phyloP scores from a whole-genome alignment of 129 eudicot genomes.

The Apium graveolens region DNA sequence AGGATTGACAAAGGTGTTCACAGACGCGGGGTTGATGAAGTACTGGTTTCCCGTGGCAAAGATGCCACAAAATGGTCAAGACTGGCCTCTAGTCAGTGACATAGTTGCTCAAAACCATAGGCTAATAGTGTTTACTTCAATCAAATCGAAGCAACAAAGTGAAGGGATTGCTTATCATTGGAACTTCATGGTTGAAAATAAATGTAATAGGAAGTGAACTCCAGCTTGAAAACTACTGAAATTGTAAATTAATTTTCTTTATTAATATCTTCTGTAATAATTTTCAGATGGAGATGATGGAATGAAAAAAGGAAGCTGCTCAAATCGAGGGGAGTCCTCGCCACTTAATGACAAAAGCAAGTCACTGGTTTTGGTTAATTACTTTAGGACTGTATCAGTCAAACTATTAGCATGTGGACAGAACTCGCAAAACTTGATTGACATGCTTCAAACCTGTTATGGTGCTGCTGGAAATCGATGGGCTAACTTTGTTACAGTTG shows the following conservation, averaged over 20 bases:
- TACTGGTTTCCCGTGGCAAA: constrained; percentile 69
- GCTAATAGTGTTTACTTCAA: constrained; percentile 73
- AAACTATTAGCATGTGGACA: constrained; percentile 55
- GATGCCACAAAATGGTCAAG: constrained; percentile 75
- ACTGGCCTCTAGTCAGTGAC: constrained; percentile 83
- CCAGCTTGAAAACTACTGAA: background rate
- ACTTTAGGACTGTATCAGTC: constrained; percentile 49
- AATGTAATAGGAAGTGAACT: constrained; percentile 25
- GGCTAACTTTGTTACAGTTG: constrained; percentile 85
- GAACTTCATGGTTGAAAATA: constrained; percentile 96
- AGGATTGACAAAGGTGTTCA: constrained; percentile 79
- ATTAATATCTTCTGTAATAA: too few species aligned
- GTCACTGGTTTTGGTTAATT: constrained; percentile 68
- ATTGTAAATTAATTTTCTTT: background rate
- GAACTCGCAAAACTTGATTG: constrained; percentile 42
- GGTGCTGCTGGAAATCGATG: constrained; percentile 59
- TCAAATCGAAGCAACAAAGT: constrained; percentile 48
- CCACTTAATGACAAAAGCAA: constrained; percentile 44
- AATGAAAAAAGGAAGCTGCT: constrained; percentile 65
- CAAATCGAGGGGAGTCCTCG: constrained; percentile 68
- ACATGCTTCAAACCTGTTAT: constrained; percentile 66
- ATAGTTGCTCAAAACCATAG: constrained; percentile 83
- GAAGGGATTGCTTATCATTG: constrained; percentile 98
- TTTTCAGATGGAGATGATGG: constrained; percentile 76
- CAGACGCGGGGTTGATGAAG: constrained; percentile 68